Conservation (phyloP, 2,329 filamentous ascomycete species). For the Pseudogymnoascus sp. region DNA sequence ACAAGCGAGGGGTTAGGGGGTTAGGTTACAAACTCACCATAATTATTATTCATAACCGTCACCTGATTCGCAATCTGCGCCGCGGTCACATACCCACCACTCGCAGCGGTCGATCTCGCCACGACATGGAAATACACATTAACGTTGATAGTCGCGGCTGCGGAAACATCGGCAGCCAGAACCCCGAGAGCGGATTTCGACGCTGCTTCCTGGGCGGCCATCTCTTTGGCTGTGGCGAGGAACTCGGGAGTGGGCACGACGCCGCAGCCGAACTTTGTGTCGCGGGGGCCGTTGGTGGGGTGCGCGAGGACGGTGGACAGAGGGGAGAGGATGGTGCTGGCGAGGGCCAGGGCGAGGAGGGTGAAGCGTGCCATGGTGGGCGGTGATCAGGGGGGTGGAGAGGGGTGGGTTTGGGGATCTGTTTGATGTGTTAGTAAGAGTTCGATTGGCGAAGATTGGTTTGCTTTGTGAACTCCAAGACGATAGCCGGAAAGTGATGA, state of each 20-base stretch:
- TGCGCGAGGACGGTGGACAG: conserved; percentile 14
- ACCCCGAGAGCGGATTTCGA: conserved; percentile 6
- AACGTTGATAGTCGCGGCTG: conserved; percentile 22
- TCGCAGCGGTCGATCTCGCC: conserved; percentile 17
- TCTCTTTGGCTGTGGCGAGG: conserved; percentile 12
- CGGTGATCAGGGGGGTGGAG: neutral
- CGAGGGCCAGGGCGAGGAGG: conserved; percentile 15
- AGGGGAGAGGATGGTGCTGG: conserved; percentile 8
- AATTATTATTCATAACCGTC: conserved; percentile 17
- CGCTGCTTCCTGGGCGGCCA: conserved; percentile 14
- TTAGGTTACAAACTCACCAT: conserved; percentile 8
- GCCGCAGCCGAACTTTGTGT: conserved; percentile 14
- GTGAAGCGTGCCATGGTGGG: conserved; percentile 14
- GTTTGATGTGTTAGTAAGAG: neutral
- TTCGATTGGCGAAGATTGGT: neutral
- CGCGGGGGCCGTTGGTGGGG: conserved; percentile 12
- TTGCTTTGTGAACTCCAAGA: neutral
- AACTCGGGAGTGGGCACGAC: conserved; percentile 19
- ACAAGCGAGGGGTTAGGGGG: neutral
- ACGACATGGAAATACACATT: conserved; percentile 31
- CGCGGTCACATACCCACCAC: conserved; percentile 23
- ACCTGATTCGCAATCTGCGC: conserved; percentile 22
- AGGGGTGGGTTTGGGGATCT: neutral
- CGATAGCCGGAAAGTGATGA: neutral
- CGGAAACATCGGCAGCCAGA: conserved; percentile 8